A percentile compares a stretch with the other conserved stretches of the same genome.
Evolutionary conservation across 768 basidiomycete genomes (phyloP).

Genomic region (Dioszegia aurantiaca): DNA sequence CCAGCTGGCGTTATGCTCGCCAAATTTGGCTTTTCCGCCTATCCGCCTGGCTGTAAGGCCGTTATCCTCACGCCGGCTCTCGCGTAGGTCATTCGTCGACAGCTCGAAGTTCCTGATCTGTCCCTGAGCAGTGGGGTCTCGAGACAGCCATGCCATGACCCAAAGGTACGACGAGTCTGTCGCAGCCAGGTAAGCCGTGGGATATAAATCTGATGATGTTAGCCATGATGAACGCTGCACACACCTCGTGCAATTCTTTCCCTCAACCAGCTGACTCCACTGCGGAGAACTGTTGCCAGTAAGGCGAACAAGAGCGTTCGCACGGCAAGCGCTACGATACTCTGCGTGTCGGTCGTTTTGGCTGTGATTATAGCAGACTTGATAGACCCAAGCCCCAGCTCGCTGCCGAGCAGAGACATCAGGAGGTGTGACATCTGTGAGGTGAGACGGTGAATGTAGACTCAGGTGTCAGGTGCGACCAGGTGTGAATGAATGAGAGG

Average conservation of each 20-base stretch:
- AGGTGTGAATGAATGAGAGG: too few relatives aligned
- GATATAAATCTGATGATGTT: slow-evolving; percentile 17
- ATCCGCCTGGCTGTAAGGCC: neutral
- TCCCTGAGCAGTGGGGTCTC: slow-evolving; percentile 25
- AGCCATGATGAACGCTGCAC: neutral
- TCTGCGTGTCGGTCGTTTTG: too few relatives aligned
- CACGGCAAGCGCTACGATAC: too few relatives aligned
- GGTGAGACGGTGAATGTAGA: neutral
- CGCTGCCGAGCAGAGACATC: too few relatives aligned
- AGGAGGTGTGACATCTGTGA: too few relatives aligned
- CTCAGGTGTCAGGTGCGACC: too few relatives aligned
- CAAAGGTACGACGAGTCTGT: slow-evolving; percentile 29
- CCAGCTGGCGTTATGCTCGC: slow-evolving; percentile 25
- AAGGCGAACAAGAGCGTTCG: too few relatives aligned
- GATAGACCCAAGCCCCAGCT: too few relatives aligned
- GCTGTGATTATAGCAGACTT: too few relatives aligned
- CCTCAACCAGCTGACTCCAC: neutral
- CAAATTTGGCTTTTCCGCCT: too few relatives aligned
- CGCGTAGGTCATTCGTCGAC: slow-evolving; percentile 17
- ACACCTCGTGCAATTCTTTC: neutral
- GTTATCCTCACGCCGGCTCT: slow-evolving; percentile 8
- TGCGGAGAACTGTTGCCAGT: neutral
- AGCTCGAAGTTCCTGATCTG: slow-evolving; percentile 35
- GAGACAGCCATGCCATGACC: slow-evolving; percentile 36
- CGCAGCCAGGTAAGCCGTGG: slow-evolving; percentile 28